These are phyloP conservation scores for Vitis hybrid DNA, from an alignment of 177 flowering plant species.

Conservation along the genomic window DNA sequence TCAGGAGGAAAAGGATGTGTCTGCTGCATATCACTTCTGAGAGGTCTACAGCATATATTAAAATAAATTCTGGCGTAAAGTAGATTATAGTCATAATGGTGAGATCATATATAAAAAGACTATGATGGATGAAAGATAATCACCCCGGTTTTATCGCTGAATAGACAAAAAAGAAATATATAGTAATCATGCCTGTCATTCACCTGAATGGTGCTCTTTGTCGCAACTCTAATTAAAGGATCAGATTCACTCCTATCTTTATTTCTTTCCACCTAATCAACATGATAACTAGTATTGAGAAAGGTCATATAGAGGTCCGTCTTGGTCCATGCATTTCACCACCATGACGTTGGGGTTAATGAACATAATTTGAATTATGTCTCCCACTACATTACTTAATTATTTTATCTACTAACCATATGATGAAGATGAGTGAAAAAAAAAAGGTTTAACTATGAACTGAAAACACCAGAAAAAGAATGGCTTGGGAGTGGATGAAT, in stretches of 20 bases:
- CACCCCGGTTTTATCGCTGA: not conserved
- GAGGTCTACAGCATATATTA: no score
- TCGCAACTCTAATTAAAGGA: not conserved
- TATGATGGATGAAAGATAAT: not conserved
- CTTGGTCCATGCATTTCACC: not conserved
- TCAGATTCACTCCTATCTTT: not conserved
- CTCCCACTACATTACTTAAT: not conserved
- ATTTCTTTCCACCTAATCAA: not conserved
- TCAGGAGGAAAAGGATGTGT: no score
- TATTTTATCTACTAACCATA: not conserved
- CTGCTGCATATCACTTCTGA: no score
- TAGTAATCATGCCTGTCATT: not conserved
- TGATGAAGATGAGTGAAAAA: no score
- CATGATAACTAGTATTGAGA: not conserved
- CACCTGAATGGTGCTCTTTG: conserved; percentile 7
- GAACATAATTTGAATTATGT: not conserved
- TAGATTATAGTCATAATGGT: not conserved
- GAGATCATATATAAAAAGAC: not conserved
- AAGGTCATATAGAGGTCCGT: not conserved
- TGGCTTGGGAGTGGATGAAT: no score
- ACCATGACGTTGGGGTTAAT: not conserved
- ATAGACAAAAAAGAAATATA: not conserved
- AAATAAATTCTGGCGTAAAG: not conserved
- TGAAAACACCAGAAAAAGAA: no score
- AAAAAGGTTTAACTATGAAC: no score